Base-by-base conservation (phyloP, 441 rosid genomes). In the Codiaeum variegatum region DNA sequence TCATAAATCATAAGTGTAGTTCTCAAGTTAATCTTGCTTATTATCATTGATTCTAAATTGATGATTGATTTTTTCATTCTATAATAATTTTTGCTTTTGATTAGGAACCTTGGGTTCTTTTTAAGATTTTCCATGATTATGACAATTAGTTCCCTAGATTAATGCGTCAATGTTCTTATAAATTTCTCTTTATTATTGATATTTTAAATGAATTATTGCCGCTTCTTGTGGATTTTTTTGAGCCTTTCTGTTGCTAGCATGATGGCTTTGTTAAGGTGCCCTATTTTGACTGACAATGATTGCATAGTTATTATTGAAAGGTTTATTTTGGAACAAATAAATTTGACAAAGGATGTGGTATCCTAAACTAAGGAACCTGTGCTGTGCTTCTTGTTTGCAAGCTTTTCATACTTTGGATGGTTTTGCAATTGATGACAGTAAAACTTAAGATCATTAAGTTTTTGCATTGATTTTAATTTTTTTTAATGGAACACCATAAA, bases 151-250 rank as follows among this genome's bases (percentile, higher is more conserved):
- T 46, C 21, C 19, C 3, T 9, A 10, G 3, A 38, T 38, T 38
- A 56, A 36, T 56, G n/a, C n/a, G 29, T 54, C n/a, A 5, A 10
- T 18, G 52, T 1, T 34, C 5, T 15, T 31, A 49, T 66, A 18
- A 38, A 28, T 46, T 8, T 24, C 44, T 23, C 21, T 38, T 38
- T 19, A 38, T 63, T 40, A 62, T 69, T 73, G 21, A 61, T 58
- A 52, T 73, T 8, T 77, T 70, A 62, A 46, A 19, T 24, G 29
- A 32, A 32, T n/a, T 72, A 69, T 65, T 86, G 85, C 96, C 91
- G 96, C 85, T 91, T 67, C 93, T 94, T 77, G 77, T 84, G 74
- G 89, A 87, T 55, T 77, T 77, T 77, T 71, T 80, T 91, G 73
- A 78, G 75, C 75, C 84, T 89, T 78, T 88, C 88, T 73, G 83